Base-by-base conservation (phyloP, 139 green algal species). In the Penium margaritaceum region DNA sequence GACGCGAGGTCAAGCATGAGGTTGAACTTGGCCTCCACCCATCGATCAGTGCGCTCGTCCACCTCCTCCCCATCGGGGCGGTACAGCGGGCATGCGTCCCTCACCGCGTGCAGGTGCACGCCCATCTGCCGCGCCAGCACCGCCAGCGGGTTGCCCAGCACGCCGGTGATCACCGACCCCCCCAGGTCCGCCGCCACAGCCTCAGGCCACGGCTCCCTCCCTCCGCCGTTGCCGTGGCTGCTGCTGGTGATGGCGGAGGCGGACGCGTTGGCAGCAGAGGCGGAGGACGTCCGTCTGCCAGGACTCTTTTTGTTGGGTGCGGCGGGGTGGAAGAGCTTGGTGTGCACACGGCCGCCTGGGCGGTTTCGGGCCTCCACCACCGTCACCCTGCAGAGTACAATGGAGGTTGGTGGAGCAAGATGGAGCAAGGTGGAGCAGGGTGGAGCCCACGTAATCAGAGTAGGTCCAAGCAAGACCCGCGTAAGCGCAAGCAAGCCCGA, bases 91-190 rank as follows among this genome's bases (percentile, higher is more conserved):
- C 82, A 86, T 17, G 32, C 27, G 24, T 81, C 74, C 3, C 67
- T 6, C 61, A 98, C 96, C 37, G 84, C 57, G 55, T 93, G 85
- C 82, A 97, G 70, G 1, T 96, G 74, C 63, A 96, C 85, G 9
- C 90, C 90, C 24, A 82, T 38, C 68, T 76, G 68, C 3, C 33
- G 51, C 19, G 68, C 68, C 29, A 76, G 29, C 17, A 76, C 68
- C 0, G 51, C 68, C 12, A 76, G 24, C 0, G 94, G 93, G 84
- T 98, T 98, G 74, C 94, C 90, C 46, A 97, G 87, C 5, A 91
- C 88, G 67, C 93, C 84, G 9, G 90, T 98, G 68, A 98, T 84
- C 71, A 98, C 90, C 66, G 75, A 88, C 29, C 92, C 93, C 6
- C 93, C 93, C 21, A 98, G 67, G 39, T 98, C 93, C 19, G 85